These are phyloP conservation scores for Botryotinia convoluta DNA, from an alignment of 2,329 filamentous ascomycete genomes.

Conservation along the genomic window DNA sequence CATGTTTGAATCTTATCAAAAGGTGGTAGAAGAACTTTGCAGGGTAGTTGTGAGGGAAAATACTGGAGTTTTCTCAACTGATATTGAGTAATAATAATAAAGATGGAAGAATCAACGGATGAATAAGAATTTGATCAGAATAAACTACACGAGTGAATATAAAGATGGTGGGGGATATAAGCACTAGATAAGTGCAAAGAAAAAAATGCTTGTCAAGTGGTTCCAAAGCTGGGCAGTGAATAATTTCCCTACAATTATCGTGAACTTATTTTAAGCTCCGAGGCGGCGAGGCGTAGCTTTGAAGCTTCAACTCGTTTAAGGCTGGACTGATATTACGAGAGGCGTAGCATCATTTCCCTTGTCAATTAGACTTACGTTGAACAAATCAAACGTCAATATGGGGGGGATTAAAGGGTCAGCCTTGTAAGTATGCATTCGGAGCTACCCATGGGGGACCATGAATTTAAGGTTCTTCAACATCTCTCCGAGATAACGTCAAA, in stretches of 20 bases:
- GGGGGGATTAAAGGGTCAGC: not conserved
- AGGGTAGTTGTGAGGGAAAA: not conserved
- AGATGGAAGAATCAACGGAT: not conserved
- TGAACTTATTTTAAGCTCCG: conserved; percentile 4
- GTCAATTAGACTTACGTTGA: not conserved
- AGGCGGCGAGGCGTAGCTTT: not conserved
- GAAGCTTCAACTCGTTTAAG: not conserved
- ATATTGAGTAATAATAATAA: not conserved
- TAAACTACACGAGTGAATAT: not conserved
- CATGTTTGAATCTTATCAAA: conserved; percentile 25
- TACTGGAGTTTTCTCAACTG: not conserved
- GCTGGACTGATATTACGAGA: not conserved
- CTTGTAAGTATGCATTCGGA: conserved; percentile 5
- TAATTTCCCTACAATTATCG: not conserved
- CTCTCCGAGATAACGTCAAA: not conserved
- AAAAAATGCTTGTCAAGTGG: conserved; percentile 1
- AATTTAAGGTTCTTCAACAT: not conserved
- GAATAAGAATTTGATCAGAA: not conserved
- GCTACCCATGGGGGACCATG: not conserved
- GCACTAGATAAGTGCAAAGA: not conserved
- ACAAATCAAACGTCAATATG: conserved; percentile 4
- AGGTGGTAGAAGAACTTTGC: not conserved
- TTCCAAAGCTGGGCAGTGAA: not conserved
- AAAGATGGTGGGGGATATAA: not conserved
- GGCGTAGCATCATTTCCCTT: conserved; percentile 6